Conservation (phyloP, 2,329 filamentous ascomycete species). For the Fusarium secorum region DNA sequence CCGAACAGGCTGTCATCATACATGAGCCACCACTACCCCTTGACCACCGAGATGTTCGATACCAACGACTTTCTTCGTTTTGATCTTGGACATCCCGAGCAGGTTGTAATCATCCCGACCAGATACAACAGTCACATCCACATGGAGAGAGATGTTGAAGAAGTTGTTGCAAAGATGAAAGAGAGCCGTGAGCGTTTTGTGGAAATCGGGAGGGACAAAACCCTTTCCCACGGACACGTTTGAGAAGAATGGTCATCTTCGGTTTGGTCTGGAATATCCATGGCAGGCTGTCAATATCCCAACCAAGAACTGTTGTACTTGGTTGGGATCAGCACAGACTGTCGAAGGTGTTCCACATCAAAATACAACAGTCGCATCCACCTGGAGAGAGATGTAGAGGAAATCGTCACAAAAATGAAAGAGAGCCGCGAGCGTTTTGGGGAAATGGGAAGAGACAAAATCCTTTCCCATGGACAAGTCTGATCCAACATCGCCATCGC, state of each 20-base stretch:
- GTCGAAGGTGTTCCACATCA: neutral
- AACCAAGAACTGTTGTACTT: neutral
- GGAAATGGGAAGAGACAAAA: neutral
- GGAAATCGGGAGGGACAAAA: neutral
- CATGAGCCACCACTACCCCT: no score
- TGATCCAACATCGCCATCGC: neutral
- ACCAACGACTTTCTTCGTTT: neutral
- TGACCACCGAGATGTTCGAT: neutral
- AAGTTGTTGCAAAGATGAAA: neutral
- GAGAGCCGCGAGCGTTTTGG: neutral
- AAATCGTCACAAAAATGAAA: neutral
- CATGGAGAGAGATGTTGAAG: neutral
- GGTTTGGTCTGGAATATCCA: neutral
- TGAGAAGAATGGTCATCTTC: neutral
- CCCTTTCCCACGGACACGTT: no score
- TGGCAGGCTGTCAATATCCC: neutral
- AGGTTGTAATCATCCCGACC: accelerated
- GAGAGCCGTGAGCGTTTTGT: neutral
- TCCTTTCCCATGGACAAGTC: neutral
- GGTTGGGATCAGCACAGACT: neutral
- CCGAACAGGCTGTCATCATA: neutral
- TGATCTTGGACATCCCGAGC: neutral
- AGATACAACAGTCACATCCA: neutral
- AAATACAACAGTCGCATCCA: neutral
- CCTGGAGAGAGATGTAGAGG: neutral